Evolutionary conservation across 2,329 filamentous ascomycete genomes (phyloP).

Genomic region (Aspergillus felis): DNA sequence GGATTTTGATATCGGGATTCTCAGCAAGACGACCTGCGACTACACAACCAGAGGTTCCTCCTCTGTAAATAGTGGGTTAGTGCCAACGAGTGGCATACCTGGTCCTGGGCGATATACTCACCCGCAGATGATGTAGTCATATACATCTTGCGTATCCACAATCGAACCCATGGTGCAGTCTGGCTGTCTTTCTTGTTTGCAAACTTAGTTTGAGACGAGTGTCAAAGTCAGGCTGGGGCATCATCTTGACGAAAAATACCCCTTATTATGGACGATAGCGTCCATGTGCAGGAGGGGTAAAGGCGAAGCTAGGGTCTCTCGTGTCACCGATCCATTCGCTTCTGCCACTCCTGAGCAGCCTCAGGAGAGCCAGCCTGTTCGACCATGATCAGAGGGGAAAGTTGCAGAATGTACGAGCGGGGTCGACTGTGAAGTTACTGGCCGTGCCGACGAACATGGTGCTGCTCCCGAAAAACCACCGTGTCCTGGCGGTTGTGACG

Average conservation of each 20-base stretch:
- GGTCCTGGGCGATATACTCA: constrained; percentile 6
- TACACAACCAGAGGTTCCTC: constrained; percentile 48
- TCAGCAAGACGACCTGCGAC: constrained; percentile 48
- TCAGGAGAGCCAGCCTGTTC: neutral
- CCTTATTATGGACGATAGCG: neutral
- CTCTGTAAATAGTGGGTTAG: constrained; percentile 25
- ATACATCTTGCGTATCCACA: constrained; percentile 8
- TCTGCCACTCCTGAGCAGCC: neutral
- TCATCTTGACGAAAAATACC: neutral
- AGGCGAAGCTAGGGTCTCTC: neutral
- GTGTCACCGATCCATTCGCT: neutral
- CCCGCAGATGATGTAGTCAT: constrained; percentile 32
- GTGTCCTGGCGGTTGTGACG: neutral
- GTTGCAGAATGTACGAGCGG: neutral
- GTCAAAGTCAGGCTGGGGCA: neutral
- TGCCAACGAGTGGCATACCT: neutral
- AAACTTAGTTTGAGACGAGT: neutral
- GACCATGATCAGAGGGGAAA: neutral
- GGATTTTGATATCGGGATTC: constrained; percentile 38
- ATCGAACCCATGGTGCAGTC: constrained; percentile 12
- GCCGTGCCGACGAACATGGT: neutral
- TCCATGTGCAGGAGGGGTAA: neutral
- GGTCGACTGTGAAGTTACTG: neutral
- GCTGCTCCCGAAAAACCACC: neutral
- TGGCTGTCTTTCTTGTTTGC: neutral